Base-by-base conservation (phyloP, 257 asterid genomes). In the Capsicum baccatum region DNA sequence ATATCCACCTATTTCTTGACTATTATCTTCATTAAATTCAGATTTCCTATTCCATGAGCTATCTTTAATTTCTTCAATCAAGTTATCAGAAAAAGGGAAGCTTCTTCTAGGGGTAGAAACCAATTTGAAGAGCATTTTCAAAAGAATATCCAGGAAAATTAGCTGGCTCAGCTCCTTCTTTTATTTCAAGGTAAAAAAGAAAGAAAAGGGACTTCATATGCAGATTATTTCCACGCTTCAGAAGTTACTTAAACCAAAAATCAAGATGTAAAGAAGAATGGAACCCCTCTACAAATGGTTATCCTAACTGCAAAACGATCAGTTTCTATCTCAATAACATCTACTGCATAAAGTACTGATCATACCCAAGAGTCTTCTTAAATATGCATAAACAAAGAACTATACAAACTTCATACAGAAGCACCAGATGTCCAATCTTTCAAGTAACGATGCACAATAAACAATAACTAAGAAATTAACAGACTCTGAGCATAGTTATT, bases 1-100 rank as follows among this genome's bases (percentile, higher is more conserved):
- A 73, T 47, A 73, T 73, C 16, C 80, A 73, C 59, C 59, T 48
- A 73, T 73, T 48, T 73, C 42, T 73, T 70, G 73, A 35, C 74
- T 39, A 69, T 69, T 14, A 69, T 16, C 33, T 39, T 39, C 55
- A 69, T 69, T 69, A 42, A 16, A 42, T 69, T 69, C 79, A 15
- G 55, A 69, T 17, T 39, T 69, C 33, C 55, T 15, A 13, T 69
- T 69, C 79, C 79, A 37, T 33, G 15, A 16, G 52, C 3, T 69
- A 39, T 0, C 52, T 54, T 67, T 67, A 67, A 67, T 39, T 42
- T 69, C 76, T 69, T 69, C 54, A 39, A 69, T 69, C 42, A 69
- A 16, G 66, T 59, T 59, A 59, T 60, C 67, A 19, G 6, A 60
- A 60, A 11, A 9, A 60, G 33, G n/a, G 35, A 60, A 60, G 67